A percentile compares a stretch with the other conserved stretches of the same genome.
These are phyloP conservation scores for Stentor coeruleus DNA, from an alignment of 73 alveolate genomes.

Conservation along the genomic window DNA sequence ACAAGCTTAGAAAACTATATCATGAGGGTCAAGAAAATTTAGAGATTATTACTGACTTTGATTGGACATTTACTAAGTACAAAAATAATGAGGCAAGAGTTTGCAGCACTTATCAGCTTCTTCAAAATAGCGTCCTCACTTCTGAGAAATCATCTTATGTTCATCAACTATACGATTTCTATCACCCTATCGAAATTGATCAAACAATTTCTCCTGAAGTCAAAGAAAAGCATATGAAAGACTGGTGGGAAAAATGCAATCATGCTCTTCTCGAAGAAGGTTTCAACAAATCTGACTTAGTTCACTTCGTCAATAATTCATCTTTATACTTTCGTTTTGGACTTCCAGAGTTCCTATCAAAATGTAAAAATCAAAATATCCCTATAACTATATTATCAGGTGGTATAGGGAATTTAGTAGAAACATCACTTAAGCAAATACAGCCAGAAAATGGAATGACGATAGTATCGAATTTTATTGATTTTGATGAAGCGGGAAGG, in stretches of 20 bases:
- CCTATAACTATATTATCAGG: neutral
- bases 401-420: neutral
- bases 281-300: neutral
- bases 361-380: neutral
- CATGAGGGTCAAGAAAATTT: neutral
- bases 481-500: neutral
- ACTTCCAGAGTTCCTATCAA: neutral
- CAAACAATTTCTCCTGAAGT: neutral
- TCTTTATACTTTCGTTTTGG: neutral
- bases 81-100: neutral
- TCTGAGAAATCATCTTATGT: neutral
- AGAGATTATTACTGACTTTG: neutral
- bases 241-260: constrained; percentile 18
- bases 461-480: neutral
- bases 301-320: neutral
- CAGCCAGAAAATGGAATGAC: neutral
- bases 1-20: neutral
- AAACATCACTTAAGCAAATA: neutral
- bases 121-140: neutral
- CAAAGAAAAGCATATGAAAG: constrained; percentile 7
- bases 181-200: constrained; percentile 13
- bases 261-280: neutral
- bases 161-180: neutral
- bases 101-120: neutral
- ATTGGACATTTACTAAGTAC: neutral